Evolutionary conservation across 192 early-diverging fungal genomes (phyloP).

Genomic region (Coemansia nantahalensis): DNA sequence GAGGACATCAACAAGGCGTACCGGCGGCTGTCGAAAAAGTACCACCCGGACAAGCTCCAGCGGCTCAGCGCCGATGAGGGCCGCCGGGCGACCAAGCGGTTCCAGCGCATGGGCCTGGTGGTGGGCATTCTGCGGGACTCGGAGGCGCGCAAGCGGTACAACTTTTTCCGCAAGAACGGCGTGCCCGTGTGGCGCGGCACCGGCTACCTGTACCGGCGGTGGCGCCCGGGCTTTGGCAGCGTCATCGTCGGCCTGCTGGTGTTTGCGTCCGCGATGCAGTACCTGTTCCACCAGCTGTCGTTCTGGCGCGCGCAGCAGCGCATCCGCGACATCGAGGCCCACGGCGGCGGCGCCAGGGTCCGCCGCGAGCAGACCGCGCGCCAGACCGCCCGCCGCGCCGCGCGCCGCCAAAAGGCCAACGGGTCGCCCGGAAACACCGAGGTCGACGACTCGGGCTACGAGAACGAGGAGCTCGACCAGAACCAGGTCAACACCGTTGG

Average conservation of each 20-base stretch:
- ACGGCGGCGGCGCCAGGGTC: slow-evolving; percentile 7
- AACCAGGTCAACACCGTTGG: slow-evolving; percentile 42
- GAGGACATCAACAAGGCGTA: slow-evolving; percentile 65
- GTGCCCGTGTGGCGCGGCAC: slow-evolving; percentile 79
- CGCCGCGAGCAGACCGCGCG: background rate
- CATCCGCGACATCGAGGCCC: slow-evolving; percentile 44
- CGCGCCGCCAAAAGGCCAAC: slow-evolving; percentile 16
- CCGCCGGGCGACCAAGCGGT: slow-evolving; percentile 56
- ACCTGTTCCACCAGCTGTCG: slow-evolving; percentile 59
- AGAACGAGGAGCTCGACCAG: slow-evolving; percentile 27
- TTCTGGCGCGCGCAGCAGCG: slow-evolving; percentile 61
- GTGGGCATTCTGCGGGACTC: slow-evolving; percentile 63
- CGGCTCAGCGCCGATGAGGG: slow-evolving; percentile 13
- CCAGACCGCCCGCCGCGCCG: slow-evolving; percentile 15
- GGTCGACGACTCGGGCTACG: slow-evolving; percentile 36
- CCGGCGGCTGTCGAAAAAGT: slow-evolving; percentile 63
- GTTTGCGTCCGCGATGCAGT: slow-evolving; percentile 62
- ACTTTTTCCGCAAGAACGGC: slow-evolving; percentile 79
- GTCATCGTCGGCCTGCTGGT: slow-evolving; percentile 58
- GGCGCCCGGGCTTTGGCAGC: slow-evolving; percentile 64
- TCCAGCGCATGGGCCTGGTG: slow-evolving; percentile 63
- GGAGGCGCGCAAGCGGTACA: slow-evolving; percentile 65
- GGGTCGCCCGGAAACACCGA: slow-evolving; percentile 6
- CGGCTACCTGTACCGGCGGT: slow-evolving; percentile 69
- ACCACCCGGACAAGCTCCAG: slow-evolving; percentile 77